phyloP scores from a whole-genome alignment of 2,329 filamentous ascomycete genomes.

The Pseudofabraea citricarpa region DNA sequence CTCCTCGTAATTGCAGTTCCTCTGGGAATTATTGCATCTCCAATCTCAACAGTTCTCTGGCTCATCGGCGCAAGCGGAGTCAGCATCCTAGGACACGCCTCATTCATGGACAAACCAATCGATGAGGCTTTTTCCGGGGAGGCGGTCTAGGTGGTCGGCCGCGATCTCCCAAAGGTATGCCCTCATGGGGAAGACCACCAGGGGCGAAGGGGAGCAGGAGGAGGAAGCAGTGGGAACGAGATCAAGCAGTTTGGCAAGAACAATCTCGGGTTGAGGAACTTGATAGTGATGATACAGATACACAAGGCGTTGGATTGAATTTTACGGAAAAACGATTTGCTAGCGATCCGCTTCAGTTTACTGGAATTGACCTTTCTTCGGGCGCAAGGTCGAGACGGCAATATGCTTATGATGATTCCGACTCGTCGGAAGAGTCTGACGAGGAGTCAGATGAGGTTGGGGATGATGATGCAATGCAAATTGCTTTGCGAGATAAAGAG shows the following conservation, averaged over 20 bases:
- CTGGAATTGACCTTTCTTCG: conserved; percentile 52
- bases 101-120: conserved; percentile 97
- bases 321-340: conserved; percentile 44
- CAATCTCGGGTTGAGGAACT: conserved; percentile 58
- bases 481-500: conserved; percentile 61
- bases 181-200: conserved; percentile 99
- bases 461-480: conserved; percentile 44
- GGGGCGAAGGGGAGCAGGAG: conserved; percentile 71
- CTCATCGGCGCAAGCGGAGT: conserved; percentile 93
- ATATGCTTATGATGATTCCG: conserved; percentile 19
- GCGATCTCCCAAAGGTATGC: conserved; percentile 94
- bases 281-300: conserved; percentile 52
- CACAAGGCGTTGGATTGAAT: conserved; percentile 48
- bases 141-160: conserved; percentile 99
- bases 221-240: conserved; percentile 45
- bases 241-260: conserved; percentile 45
- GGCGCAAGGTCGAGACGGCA: conserved; percentile 17
- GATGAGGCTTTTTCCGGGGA: conserved; percentile 99
- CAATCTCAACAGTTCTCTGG: conserved; percentile 84
- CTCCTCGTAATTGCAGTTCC: conserved; percentile 80
- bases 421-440: conserved; percentile 40
- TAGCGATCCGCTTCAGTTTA: conserved; percentile 58
- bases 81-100: conserved; percentile 89
- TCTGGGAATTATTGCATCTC: conserved; percentile 78
- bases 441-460: conserved; percentile 46